Evolutionary conservation across 257 asterid species (phyloP).

Genomic region (Salvia miltiorrhiza): DNA sequence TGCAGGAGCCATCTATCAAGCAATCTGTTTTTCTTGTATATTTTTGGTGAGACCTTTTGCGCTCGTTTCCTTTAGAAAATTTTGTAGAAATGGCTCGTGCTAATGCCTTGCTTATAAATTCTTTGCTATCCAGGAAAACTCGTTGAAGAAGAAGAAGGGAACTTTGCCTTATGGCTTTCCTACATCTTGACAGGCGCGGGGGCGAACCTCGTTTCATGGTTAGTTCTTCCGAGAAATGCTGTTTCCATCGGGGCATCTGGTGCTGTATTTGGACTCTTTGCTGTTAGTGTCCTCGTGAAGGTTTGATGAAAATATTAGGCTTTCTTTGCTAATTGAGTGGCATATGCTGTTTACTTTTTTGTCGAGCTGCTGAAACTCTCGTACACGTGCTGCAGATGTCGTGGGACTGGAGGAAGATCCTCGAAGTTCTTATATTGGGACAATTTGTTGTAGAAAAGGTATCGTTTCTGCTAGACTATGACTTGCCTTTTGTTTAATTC

Average conservation of each 20-base stretch:
- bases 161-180: slow-evolving; percentile 88
- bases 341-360: background rate
- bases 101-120: slow-evolving; percentile 2
- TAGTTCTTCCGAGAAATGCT: slow-evolving; percentile 84
- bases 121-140: slow-evolving; percentile 61
- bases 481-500: too few species aligned
- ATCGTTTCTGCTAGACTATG: background rate
- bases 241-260: slow-evolving; percentile 98
- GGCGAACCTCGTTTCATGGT: slow-evolving; percentile 95
- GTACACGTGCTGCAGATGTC: slow-evolving; percentile 60
- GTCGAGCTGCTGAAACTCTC: slow-evolving; percentile 4
- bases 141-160: slow-evolving; percentile 98
- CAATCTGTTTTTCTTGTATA: slow-evolving; percentile 95
- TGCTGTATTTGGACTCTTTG: slow-evolving; percentile 96
- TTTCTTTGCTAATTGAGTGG: background rate
- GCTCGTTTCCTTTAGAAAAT: background rate
- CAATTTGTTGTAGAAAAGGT: slow-evolving; percentile 97
- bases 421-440: slow-evolving; percentile 89
- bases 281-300: slow-evolving; percentile 94
- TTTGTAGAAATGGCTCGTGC: background rate
- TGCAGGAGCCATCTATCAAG: slow-evolving; percentile 91
- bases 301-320: slow-evolving; percentile 25
- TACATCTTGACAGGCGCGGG: slow-evolving; percentile 92
- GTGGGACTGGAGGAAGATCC: slow-evolving; percentile 99
- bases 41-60: slow-evolving; percentile 64